Evolutionary conservation across 75 land plant genomes (phyloP), one percentile per base, ranked within the genome.

Genomic region (Selaginella moellendorffii): DNA sequence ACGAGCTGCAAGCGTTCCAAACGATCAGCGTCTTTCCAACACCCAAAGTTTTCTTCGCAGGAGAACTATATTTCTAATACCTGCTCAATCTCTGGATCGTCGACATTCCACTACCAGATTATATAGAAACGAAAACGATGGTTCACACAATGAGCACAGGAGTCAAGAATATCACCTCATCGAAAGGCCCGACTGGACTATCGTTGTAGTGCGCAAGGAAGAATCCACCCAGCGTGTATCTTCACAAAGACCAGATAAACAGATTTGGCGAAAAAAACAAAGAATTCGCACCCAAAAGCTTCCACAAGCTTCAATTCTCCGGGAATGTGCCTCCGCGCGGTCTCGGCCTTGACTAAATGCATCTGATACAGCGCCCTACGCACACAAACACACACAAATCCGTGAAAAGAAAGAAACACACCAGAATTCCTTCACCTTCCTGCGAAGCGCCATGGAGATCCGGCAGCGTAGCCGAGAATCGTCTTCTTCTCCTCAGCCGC

Each of bases 191-290:
- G 53, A 80, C 97, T 17, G 97, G 97, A 59, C 97, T 92, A 22
- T 83, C 89, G 25, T 92, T 95, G 72, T 92, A 92, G 22, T 76
- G 81, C 8, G 97, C 97, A 46, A 92, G 79, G 62, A 80, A 92
- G 21, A 92, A 70, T 21, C 97, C 97, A 54, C 97, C 97, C 20
- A 92, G 77, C 12, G 97, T 92, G 62, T 92, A 88, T 27, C 97
- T 90, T 73, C 62, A 82, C 31, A 25, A 24, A 61, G 28, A 8
- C 52, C 12, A 28, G 62, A 25, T 53, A 54, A 65, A 53, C 24
- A n/a, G n/a, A n/a, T n/a, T n/a, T n/a, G n/a, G n/a, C n/a, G n/a
- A n/a, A 68, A 23, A 24, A 20, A 9, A 62, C 52, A 46, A 20
- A 0, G 28, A 0, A 5, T 76, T 81, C 65, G 26, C 36, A 73